phyloP scores from a whole-genome alignment of 768 basidiomycete genomes.

The Gymnopilus junonius region DNA sequence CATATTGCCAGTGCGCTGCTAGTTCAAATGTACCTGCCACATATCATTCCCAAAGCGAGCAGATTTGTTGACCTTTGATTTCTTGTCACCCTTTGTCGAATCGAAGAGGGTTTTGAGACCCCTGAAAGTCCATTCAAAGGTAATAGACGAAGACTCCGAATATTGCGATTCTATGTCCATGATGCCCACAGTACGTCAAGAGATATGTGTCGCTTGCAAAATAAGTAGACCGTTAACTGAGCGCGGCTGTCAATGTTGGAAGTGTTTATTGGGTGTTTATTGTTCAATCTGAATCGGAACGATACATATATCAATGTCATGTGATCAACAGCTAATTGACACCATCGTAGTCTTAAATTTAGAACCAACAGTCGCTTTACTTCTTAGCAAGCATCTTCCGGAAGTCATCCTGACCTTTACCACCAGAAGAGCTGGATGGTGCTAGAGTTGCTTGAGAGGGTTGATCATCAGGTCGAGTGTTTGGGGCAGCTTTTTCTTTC shows the following conservation, averaged over 20 bases:
- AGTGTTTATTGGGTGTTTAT: too few species aligned
- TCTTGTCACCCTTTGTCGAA: constrained; percentile 74
- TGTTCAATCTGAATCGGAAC: too few species aligned
- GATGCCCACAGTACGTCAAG: neutral
- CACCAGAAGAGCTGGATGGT: constrained; percentile 29
- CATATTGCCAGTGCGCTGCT: neutral
- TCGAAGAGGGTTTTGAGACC: constrained; percentile 79
- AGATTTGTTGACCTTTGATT: constrained; percentile 80
- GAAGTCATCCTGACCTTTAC: constrained; percentile 83
- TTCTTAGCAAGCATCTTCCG: constrained; percentile 68
- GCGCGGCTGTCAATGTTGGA: too few species aligned
- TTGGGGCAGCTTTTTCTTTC: constrained; percentile 46
- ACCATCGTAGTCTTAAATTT: neutral
- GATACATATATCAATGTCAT: neutral
- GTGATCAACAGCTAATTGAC: neutral
- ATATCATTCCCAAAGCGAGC: constrained; percentile 74
- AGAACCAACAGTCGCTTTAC: too few species aligned
- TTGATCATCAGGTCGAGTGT: constrained; percentile 3
- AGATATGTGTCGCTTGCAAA: neutral
- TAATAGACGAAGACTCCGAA: constrained; percentile 58
- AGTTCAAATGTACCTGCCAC: constrained; percentile 59
- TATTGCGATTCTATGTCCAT: constrained; percentile 31
- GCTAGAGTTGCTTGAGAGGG: constrained; percentile 23
- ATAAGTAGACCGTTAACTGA: neutral
- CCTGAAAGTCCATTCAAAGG: constrained; percentile 80